These are phyloP conservation scores for Tillandsia fasciculata DNA, from an alignment of 176 grass and related monocot species.

Conservation along the genomic window DNA sequence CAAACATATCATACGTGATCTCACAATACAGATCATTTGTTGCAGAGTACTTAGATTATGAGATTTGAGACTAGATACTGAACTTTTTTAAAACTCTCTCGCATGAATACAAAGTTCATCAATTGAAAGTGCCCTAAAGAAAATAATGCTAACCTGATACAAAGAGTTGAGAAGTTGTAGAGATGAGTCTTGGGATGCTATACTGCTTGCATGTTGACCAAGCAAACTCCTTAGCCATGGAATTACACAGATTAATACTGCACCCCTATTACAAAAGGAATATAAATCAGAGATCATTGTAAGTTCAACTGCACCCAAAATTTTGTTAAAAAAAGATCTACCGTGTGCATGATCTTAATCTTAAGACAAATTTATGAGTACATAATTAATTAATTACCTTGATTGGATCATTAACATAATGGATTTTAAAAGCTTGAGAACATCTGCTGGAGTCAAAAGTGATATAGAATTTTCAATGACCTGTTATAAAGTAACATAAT, in stretches of 20 bases:
- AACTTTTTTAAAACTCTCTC: not conserved
- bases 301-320: not conserved
- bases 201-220: constrained; percentile 60
- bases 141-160: constrained; percentile 50
- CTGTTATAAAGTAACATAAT: constrained; percentile 30
- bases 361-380: constrained; percentile 10
- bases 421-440: constrained; percentile 72
- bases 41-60: not conserved
- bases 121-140: not conserved
- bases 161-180: constrained; percentile 65
- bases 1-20: not conserved
- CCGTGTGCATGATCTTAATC: not conserved
- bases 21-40: not conserved
- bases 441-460: constrained; percentile 60
- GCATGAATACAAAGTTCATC: not conserved
- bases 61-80: not conserved
- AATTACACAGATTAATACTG: constrained; percentile 54
- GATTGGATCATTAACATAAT: constrained; percentile 57
- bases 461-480: constrained; percentile 80
- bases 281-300: constrained; percentile 14
- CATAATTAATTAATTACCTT: constrained; percentile 39
- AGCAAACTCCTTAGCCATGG: constrained; percentile 79
- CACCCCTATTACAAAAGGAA: constrained; percentile 33
- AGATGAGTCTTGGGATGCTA: constrained; percentile 77
- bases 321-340: not conserved